Conservation (phyloP, 1,284 basidiomycete genomes). For the Kalmanozyma brasiliensis region DNA sequence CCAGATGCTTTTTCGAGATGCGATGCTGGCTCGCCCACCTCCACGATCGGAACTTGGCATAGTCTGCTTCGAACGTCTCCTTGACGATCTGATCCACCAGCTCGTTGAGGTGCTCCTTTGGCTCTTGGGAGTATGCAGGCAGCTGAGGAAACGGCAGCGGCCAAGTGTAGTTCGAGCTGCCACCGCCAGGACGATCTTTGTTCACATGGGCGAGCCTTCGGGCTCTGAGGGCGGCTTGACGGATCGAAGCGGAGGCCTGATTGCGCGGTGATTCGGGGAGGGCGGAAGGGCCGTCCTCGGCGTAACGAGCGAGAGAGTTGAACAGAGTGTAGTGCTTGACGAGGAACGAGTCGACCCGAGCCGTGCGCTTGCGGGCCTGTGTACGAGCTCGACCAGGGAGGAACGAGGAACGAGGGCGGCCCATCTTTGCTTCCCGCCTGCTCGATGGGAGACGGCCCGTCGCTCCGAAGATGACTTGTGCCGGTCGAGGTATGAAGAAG, state of each 20-base stretch:
- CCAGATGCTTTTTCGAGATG: constrained; percentile 16
- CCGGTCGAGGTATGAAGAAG: too few species aligned
- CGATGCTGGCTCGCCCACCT: constrained; percentile 19
- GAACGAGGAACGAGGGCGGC: constrained; percentile 3
- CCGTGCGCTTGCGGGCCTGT: constrained; percentile 11
- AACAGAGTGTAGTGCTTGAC: constrained; percentile 28
- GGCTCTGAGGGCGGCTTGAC: neutral
- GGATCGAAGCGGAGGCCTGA: neutral
- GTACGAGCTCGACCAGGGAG: constrained; percentile 1
- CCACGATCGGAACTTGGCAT: constrained; percentile 24
- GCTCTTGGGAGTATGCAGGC: constrained; percentile 4
- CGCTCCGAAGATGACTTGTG: too few species aligned
- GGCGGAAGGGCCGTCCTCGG: neutral
- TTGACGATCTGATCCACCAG: constrained; percentile 16
- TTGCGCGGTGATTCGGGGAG: neutral
- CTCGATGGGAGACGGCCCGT: too few species aligned
- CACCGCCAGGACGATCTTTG: constrained; percentile 14
- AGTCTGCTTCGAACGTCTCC: constrained; percentile 26
- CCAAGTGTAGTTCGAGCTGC: constrained; percentile 15
- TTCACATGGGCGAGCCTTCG: constrained; percentile 3
- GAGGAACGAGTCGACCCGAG: constrained; percentile 15
- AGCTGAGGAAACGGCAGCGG: constrained; percentile 14
- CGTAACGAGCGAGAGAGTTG: constrained; percentile 31
- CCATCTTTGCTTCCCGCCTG: neutral
- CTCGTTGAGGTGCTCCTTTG: constrained; percentile 7